Conservation (phyloP, 768 basidiomycete species). For the Psilocybe azurescens region DNA sequence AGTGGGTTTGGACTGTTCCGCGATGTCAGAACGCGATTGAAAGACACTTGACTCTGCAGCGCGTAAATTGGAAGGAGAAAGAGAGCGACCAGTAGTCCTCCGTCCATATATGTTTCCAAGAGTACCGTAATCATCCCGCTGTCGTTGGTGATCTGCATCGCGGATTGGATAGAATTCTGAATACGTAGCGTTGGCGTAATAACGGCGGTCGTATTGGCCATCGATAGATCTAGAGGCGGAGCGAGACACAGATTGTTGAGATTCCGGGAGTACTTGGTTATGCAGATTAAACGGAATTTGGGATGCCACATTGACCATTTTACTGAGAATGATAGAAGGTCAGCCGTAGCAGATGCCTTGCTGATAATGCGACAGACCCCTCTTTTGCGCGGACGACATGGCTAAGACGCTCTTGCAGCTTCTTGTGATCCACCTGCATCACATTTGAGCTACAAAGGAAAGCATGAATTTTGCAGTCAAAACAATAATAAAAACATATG, state of each 20-base stretch:
- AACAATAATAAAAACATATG: slow-evolving; percentile 14
- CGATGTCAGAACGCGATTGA: slow-evolving; percentile 18
- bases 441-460: slow-evolving; percentile 24
- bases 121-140: slow-evolving; percentile 17
- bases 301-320: slow-evolving; percentile 74
- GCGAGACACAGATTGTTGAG: slow-evolving; percentile 32
- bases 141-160: slow-evolving; percentile 19
- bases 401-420: slow-evolving; percentile 57
- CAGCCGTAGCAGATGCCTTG: slow-evolving; percentile 5
- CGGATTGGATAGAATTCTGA: slow-evolving; percentile 21
- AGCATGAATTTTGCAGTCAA: slow-evolving; percentile 4
- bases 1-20: slow-evolving; percentile 27
- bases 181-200: slow-evolving; percentile 19
- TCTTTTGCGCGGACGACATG: slow-evolving; percentile 66
- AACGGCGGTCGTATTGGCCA: slow-evolving; percentile 19
- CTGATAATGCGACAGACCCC: slow-evolving; percentile 46
- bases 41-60: slow-evolving; percentile 15
- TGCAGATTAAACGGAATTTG: slow-evolving; percentile 67
- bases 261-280: slow-evolving; percentile 34
- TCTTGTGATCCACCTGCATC: slow-evolving; percentile 50
- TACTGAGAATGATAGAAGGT: slow-evolving; percentile 39
- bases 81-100: slow-evolving; percentile 13
- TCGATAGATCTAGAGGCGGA: slow-evolving; percentile 31
- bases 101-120: slow-evolving; percentile 11
- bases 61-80: slow-evolving; percentile 13